Evolutionary conservation across 345 rosid genomes (phyloP), one percentile per base, ranked within the genome.

Genomic region (Populus alba): DNA sequence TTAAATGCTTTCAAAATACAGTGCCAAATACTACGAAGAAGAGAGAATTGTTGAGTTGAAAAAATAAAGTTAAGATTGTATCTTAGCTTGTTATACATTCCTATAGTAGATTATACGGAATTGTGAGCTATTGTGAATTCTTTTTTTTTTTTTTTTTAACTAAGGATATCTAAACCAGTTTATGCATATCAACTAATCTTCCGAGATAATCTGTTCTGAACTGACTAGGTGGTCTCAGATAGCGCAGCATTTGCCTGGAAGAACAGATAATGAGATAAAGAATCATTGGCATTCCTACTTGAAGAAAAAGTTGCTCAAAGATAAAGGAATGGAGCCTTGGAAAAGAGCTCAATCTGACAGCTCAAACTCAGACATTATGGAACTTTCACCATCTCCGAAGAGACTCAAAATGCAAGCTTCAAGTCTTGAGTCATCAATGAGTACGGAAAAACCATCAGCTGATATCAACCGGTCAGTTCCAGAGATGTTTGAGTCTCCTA

Each of bases 241-340:
- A 65, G 94, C 99, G 4, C 93, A 84, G 73, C 90, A 85, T 49
- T 85, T 95, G 84, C 95, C 98, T 1, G 99, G 99, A 79, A 91
- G 99, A 88, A 93, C 99, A 7, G 97, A 95, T 73, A 93, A 95
- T 51, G 98, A 95, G 85, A 91, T 95, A 38, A 95, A 95, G 85
- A 95, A 95, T 76, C 83, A 89, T 41, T 93, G 98, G 99, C 99
- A 93, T 83, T 92, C 99, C 1, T 87, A 90, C 80, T 80, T 93
- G 79, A 92, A 94, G 87, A 94, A 94, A 75, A 92, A 85, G 75
- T 71, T 83, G 43, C 77, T 84, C 37, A 89, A 91, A 81, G 69
- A 80, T 38, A 86, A 85, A 85, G 86, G 78, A 62, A 59, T 35
- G 62, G 87, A 83, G 78, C 6, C 16, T 27, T 15, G 6, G 69